Conservation (phyloP, 140 eudicot species). For the Flaveria floridana region DNA sequence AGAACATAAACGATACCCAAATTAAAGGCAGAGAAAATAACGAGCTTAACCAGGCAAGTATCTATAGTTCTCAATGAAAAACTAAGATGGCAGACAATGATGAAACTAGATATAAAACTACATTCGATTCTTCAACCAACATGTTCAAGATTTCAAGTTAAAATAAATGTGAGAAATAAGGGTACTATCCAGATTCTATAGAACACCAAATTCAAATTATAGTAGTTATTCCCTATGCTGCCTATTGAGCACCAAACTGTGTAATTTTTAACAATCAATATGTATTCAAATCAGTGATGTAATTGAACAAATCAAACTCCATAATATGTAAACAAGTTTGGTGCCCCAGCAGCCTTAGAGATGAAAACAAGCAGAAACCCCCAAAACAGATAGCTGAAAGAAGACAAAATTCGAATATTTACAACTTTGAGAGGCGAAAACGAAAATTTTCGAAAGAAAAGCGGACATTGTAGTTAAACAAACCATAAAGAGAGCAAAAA, state of each 20-base stretch:
- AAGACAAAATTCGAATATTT: too few species aligned
- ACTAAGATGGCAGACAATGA: background rate
- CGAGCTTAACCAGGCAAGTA: background rate
- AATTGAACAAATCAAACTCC: background rate
- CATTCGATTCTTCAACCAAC: background rate
- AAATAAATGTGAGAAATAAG: too few species aligned
- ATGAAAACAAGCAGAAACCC: too few species aligned
- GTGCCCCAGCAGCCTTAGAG: too few species aligned
- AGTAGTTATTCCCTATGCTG: background rate
- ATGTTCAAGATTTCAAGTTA: background rate
- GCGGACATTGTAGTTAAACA: too few species aligned
- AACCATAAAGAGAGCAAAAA: too few species aligned
- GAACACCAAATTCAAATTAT: background rate
- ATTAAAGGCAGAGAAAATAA: background rate
- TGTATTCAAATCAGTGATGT: background rate
- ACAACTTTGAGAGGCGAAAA: too few species aligned
- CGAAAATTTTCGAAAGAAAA: too few species aligned
- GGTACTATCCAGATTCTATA: background rate
- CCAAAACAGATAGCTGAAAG: too few species aligned
- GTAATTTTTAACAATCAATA: background rate
- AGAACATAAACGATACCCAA: background rate
- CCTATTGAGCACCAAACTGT: background rate
- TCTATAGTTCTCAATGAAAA: background rate
- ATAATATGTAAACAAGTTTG: background rate
- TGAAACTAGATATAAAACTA: background rate